Evolutionary conservation across 768 basidiomycete genomes (phyloP).

Genomic region (Lactarius sanguifluus): DNA sequence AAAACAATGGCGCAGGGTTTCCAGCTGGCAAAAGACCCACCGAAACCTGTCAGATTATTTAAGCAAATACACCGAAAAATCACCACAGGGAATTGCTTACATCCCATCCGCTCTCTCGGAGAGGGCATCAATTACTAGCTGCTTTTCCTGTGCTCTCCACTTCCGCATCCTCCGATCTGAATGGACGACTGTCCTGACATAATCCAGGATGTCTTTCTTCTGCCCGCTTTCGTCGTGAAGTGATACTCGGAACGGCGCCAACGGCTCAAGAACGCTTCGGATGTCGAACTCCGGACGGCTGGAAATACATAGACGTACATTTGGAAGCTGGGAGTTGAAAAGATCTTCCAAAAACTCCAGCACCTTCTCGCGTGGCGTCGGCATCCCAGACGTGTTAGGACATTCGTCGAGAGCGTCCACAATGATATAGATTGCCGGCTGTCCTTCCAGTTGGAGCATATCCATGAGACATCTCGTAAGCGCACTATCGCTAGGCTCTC

Average conservation of each 20-base stretch:
- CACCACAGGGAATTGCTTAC: too few species aligned
- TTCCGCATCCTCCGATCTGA: too few species aligned
- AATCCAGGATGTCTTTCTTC: too few species aligned
- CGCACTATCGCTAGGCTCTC: neutral
- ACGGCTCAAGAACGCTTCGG: neutral
- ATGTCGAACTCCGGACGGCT: neutral
- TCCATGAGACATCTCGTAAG: neutral
- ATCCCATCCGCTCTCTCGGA: too few species aligned
- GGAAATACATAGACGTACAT: neutral
- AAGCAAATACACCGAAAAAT: too few species aligned
- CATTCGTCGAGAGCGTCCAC: constrained; percentile 7
- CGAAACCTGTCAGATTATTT: neutral
- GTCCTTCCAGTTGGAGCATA: neutral
- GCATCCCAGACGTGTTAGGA: neutral
- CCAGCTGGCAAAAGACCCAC: neutral
- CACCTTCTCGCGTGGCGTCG: neutral
- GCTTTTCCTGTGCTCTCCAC: too few species aligned
- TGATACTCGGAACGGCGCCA: neutral
- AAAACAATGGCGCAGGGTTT: neutral
- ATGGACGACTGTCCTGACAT: too few species aligned
- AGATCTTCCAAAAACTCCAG: neutral
- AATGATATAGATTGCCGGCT: neutral
- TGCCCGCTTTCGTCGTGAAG: too few species aligned
- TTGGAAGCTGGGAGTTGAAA: neutral
- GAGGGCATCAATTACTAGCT: too few species aligned